These are phyloP conservation scores for Phytopythium helicoides DNA, from an alignment of 352 stramenopile genomes.

Conservation along the genomic window DNA sequence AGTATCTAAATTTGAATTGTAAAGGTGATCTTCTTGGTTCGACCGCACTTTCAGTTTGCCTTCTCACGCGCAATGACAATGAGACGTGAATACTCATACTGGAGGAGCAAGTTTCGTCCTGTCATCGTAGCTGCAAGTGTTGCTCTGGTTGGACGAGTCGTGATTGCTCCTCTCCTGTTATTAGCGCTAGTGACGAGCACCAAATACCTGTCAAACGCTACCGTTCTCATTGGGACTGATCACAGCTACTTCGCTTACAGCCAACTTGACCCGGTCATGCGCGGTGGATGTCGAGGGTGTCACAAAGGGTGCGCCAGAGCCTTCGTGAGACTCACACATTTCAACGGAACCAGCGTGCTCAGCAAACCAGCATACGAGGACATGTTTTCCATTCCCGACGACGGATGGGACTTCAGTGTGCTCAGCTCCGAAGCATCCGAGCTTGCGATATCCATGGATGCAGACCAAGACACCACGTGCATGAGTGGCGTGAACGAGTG, in stretches of 20 bases:
- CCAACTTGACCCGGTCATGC: slow-evolving; percentile 25
- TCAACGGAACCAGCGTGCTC: slow-evolving; percentile 15
- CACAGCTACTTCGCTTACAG: slow-evolving; percentile 34
- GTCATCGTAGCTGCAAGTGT: slow-evolving; percentile 16
- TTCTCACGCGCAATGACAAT: too few species aligned
- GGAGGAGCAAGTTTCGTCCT: too few species aligned
- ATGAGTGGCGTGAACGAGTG: slow-evolving; percentile 23
- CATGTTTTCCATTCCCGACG: slow-evolving; percentile 13
- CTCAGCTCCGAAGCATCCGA: slow-evolving; percentile 8
- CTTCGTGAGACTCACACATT: slow-evolving; percentile 11
- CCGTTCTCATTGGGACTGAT: slow-evolving; percentile 25
- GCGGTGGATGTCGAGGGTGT: slow-evolving; percentile 15
- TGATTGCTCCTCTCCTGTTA: slow-evolving; percentile 16
- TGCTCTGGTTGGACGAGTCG: slow-evolving; percentile 17
- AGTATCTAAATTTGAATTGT: too few species aligned
- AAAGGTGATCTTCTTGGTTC: too few species aligned
- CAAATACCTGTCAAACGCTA: slow-evolving; percentile 16
- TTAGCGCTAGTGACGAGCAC: slow-evolving; percentile 14
- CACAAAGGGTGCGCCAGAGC: slow-evolving; percentile 15
- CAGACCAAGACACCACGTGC: slow-evolving; percentile 16
- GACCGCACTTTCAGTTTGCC: too few species aligned
- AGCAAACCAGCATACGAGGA: slow-evolving; percentile 26
- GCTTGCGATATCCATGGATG: slow-evolving; percentile 14
- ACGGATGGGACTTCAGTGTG: slow-evolving; percentile 17
- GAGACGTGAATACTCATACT: too few species aligned